Evolutionary conservation across 768 basidiomycete genomes (phyloP), one percentile per base, ranked within the genome.

Genomic region (Cystofilobasidium ferigula): DNA sequence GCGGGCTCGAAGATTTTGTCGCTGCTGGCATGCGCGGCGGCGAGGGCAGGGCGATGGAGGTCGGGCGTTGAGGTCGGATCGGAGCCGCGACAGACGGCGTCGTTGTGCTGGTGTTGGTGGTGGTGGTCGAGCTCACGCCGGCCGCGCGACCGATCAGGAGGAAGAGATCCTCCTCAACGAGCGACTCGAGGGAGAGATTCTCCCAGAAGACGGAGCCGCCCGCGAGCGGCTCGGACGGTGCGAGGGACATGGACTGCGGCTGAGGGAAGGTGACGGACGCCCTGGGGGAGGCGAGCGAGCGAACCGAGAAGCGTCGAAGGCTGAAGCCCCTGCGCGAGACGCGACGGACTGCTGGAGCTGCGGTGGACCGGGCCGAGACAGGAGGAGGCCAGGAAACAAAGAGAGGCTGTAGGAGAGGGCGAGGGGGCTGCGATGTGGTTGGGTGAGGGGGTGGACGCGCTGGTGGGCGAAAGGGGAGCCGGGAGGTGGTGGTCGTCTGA

Each of bases 101-200:
- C 32, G 18, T 7, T 18, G 28, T 42, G 40, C 14, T 42, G 47
- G 47, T 24, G 47, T 20, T 48, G 26, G 28, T 8, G 51, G 30
- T 32, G 14, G 16, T 28, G 51, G 45, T 48, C 24, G 45, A 22
- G 26, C 28, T 6, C 16, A 28, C 28, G 20, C 51, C 30, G 28
- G 30, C 51, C 16, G 26, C 51, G 28, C 51, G 26, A 14, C 51
- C 51, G 51, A 54, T 28, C 28, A 54, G 51, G 7, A 28, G 51
- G 30, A 16, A 28, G 6, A 54, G 51, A 28, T 32, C 30, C 28
- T 28, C 51, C 30, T 54, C 51, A 28, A 30, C 51, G 51, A 54
- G 51, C 51, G 51, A 54, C 20, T 54, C 51, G 30, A 54, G 51
- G 18, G 51, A 54, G 28, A 54, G 28, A n/a, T 54, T 32, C 51